These are phyloP conservation scores for Chlamydomonas applanata DNA, from an alignment of 139 green algal genomes.

Conservation along the genomic window DNA sequence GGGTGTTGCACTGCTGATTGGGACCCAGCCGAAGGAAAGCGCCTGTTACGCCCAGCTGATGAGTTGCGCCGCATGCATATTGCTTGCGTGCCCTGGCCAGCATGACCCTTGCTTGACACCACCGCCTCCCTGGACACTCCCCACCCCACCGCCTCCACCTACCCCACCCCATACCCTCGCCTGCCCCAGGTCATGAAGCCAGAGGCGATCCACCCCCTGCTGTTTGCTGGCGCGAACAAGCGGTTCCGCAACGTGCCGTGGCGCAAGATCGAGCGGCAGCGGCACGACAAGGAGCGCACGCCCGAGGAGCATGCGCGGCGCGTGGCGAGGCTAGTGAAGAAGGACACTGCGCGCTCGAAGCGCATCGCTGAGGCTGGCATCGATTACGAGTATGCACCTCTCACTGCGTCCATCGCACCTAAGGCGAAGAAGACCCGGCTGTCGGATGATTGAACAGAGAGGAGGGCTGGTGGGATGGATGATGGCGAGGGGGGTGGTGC, in stretches of 20 bases:
- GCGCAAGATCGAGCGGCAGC: constrained; percentile 69
- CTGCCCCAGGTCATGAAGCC: constrained; percentile 27
- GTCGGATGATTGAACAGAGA: not conserved
- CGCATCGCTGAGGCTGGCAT: constrained; percentile 72
- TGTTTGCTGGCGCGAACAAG: constrained; percentile 78
- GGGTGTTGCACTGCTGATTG: too few species aligned
- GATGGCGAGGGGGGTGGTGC: too few species aligned
- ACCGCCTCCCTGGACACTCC: too few species aligned
- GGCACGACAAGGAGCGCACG: constrained; percentile 67
- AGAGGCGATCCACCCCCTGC: constrained; percentile 60
- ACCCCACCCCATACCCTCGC: too few species aligned
- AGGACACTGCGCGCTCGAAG: constrained; percentile 55
- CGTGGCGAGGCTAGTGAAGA: constrained; percentile 34
- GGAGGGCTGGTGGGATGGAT: not conserved
- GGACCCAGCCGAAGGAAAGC: too few species aligned
- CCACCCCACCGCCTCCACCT: too few species aligned
- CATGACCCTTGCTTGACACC: too few species aligned
- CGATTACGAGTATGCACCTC: constrained; percentile 73
- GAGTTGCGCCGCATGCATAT: too few species aligned
- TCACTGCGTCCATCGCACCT: constrained; percentile 28
- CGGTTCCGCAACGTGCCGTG: constrained; percentile 76
- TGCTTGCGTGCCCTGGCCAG: too few species aligned
- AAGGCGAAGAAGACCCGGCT: constrained; percentile 44
- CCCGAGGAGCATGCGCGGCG: constrained; percentile 50
- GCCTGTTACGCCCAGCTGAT: too few species aligned